Evolutionary conservation across 257 asterid genomes (phyloP), one percentile per base, ranked within the genome.

Genomic region (Datura wrightii): DNA sequence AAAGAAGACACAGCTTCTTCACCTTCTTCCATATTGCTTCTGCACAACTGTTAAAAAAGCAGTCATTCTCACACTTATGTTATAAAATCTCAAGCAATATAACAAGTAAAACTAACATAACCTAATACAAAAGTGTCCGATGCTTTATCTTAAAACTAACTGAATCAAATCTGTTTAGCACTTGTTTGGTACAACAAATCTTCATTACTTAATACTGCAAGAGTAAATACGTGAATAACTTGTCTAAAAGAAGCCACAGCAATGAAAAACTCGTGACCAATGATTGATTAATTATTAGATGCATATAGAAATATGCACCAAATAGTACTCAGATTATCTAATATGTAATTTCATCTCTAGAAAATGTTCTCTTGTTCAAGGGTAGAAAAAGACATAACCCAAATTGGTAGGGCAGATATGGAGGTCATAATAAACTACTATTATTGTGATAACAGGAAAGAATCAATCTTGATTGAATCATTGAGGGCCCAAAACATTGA

Each of bases 271-370:
- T 48, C 19, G n/a, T 72, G 80, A 48, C 46, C 58, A 72, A 5
- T 72, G 80, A 72, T 24, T 72, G 41, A 37, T 66, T 37, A 66
- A 19, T 5, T 72, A 46, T 72, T 19, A 46, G n/a, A 72, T 72
- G 4, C 79, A 71, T 24, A 44, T 44, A 71, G 34, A 55, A 71
- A 18, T 71, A 42, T 71, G 58, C 80, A 72, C 41, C n/a, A 72
- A 46, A 44, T 72, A 72, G 15, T 46, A 44, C 39, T 46, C 80
- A 46, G 39, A 72, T 11, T 5, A 72, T n/a, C 16, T 48, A 46
- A 46, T 18, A 10, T 10, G 8, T 4, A 42, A 1, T 42, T 42
- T 3, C 55, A 71, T 2, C 36, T 42, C 79, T 41, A 18, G 10
- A 37, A 18, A 59, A 67, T 39, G 3, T 10, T 8, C 8, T 15